phyloP scores from a whole-genome alignment of 202 grass and related monocot genomes.

The Bolboschoenoplectus hybrid region DNA sequence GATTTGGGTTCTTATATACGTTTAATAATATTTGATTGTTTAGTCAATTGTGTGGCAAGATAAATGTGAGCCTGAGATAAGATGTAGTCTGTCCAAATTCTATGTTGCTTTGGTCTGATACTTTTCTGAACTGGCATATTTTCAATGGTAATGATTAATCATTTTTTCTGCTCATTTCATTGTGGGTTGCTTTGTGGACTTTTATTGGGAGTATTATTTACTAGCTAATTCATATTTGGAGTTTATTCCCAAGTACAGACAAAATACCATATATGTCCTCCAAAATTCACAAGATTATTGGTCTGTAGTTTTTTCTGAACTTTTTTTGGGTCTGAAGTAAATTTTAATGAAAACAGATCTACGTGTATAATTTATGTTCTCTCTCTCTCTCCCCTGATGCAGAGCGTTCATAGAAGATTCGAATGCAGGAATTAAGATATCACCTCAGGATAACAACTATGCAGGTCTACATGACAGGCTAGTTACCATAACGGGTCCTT shows the following conservation, averaged over 20 bases:
- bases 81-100: background rate
- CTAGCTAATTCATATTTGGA: slow-evolving; percentile 32
- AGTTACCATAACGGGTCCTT: slow-evolving; percentile 82
- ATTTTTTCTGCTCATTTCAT: slow-evolving; percentile 9
- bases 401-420: slow-evolving; percentile 98
- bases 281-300: background rate
- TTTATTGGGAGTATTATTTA: slow-evolving; percentile 31
- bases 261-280: background rate
- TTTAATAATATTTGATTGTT: slow-evolving; percentile 28
- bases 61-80: background rate
- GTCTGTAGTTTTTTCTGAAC: slow-evolving; percentile 4
- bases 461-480: slow-evolving; percentile 92
- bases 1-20: slow-evolving; percentile 17
- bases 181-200: background rate
- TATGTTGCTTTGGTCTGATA: slow-evolving; percentile 9
- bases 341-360: background rate
- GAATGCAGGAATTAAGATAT: slow-evolving; percentile 95
- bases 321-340: background rate
- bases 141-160: background rate
- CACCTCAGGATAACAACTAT: slow-evolving; percentile 92
- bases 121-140: background rate
- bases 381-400: slow-evolving; percentile 16
- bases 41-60: background rate
- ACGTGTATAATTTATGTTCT: slow-evolving; percentile 18
- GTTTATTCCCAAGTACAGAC: background rate